Percentiles rank a stretch among this genome's conserved stretches.
Evolutionary conservation across 2,329 filamentous ascomycete genomes (phyloP).

Genomic region (Ophiostoma ips): DNA sequence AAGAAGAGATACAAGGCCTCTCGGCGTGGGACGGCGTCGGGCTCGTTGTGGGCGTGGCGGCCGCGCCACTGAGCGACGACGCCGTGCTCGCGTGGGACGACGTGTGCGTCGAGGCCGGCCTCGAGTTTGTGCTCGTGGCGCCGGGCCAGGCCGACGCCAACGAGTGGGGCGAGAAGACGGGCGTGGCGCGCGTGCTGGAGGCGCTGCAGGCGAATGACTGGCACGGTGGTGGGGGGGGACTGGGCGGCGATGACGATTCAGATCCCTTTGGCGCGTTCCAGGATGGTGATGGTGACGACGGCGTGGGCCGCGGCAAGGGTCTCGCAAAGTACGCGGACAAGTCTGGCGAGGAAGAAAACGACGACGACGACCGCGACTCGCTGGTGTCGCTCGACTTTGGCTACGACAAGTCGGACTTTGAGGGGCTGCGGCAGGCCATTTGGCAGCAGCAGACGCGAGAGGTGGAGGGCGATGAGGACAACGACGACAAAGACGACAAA

Average conservation of each 20-base stretch:
- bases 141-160: constrained; percentile 30
- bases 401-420: constrained; percentile 38
- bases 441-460: constrained; percentile 24
- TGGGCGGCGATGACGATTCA: constrained; percentile 8
- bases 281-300: constrained; percentile 18
- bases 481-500: background rate
- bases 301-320: constrained; percentile 14
- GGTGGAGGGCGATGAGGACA: background rate
- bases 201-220: constrained; percentile 55
- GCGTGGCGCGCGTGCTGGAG: constrained; percentile 41
- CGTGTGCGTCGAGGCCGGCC: constrained; percentile 37
- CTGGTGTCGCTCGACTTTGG: constrained; percentile 30
- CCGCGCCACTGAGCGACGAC: constrained; percentile 16
- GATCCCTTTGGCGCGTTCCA: constrained; percentile 12
- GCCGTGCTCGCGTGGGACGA: constrained; percentile 48
- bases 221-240: constrained; percentile 20
- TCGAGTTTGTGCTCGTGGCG: constrained; percentile 46
- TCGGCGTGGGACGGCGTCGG: constrained; percentile 52
- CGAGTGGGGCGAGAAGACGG: constrained; percentile 34
- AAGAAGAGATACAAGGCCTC: background rate
- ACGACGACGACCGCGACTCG: constrained; percentile 15
- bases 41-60: constrained; percentile 43
- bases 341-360: constrained; percentile 12
- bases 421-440: constrained; percentile 37
- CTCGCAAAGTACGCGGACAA: constrained; percentile 18